A percentile compares a stretch with the other conserved stretches of the same genome.
Evolutionary conservation across 768 basidiomycete species (phyloP).

Genomic region (Mycena alexandri): DNA sequence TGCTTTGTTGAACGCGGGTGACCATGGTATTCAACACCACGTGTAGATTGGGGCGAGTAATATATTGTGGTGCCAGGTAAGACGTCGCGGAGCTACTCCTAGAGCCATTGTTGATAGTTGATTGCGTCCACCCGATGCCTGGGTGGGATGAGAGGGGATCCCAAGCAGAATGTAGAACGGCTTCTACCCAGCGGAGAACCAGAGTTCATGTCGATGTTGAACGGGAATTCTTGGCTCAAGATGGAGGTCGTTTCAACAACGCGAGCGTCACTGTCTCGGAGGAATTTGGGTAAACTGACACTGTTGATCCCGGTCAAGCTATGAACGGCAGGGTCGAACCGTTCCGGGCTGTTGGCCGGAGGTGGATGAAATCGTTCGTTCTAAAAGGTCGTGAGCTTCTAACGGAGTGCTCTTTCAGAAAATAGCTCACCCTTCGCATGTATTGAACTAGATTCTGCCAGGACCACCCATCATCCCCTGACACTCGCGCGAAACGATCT

Average conservation of each 20-base stretch:
- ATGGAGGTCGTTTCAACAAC: constrained; percentile 43
- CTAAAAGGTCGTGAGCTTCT: constrained; percentile 17
- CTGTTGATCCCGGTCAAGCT: constrained; percentile 38
- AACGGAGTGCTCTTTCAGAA: background rate
- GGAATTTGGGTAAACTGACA: constrained; percentile 40
- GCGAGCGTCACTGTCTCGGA: constrained; percentile 32
- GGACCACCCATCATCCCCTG: constrained; percentile 45
- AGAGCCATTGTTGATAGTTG: constrained; percentile 25
- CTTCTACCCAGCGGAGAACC: constrained; percentile 41
- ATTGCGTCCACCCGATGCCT: constrained; percentile 31
- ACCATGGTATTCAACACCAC: constrained; percentile 38
- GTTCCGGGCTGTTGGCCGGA: constrained; percentile 41
- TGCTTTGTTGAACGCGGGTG: constrained; percentile 36
- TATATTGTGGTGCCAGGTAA: constrained; percentile 30
- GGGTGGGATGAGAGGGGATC: background rate
- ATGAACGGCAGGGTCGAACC: constrained; percentile 46
- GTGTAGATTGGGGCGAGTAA: constrained; percentile 34
- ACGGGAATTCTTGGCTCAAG: constrained; percentile 44
- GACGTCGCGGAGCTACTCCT: constrained; percentile 36
- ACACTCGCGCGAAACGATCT: constrained; percentile 41
- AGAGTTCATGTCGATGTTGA: constrained; percentile 50
- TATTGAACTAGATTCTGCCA: constrained; percentile 45
- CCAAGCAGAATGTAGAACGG: background rate
- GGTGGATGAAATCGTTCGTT: constrained; percentile 37
- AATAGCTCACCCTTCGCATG: constrained; percentile 38